These are phyloP conservation scores for Neodidymelliopsis sp. DNA, from an alignment of 2,329 filamentous ascomycete species.

Conservation along the genomic window DNA sequence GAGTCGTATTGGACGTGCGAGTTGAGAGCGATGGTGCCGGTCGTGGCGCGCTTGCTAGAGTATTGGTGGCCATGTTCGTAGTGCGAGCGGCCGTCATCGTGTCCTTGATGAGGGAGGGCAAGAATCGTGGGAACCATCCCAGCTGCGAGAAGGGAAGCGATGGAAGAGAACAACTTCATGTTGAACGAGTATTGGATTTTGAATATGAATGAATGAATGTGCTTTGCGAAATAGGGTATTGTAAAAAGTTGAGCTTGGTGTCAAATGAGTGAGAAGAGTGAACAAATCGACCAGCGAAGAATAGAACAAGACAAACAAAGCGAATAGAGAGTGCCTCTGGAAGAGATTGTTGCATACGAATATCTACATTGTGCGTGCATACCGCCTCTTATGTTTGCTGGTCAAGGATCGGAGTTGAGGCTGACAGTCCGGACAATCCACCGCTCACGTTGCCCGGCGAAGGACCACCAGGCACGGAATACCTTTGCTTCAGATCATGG, in stretches of 20 bases:
- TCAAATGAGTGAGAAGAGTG: constrained; percentile 3
- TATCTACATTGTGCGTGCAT: not conserved
- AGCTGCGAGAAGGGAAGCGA: not conserved
- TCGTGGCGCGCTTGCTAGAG: not conserved
- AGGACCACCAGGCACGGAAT: not conserved
- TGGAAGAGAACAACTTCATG: constrained; percentile 4
- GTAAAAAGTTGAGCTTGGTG: constrained; percentile 2
- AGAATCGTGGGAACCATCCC: constrained; percentile 2
- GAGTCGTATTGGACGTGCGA: constrained; percentile 63
- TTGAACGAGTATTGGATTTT: constrained; percentile 3
- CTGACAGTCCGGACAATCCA: constrained; percentile 4
- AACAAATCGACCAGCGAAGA: constrained; percentile 2
- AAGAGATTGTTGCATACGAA: not conserved
- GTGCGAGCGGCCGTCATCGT: constrained; percentile 1
- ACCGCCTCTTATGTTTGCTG: constrained; percentile 1
- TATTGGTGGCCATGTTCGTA: not conserved
- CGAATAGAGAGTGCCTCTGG: not conserved
- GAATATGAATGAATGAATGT: not conserved
- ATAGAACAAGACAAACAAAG: not conserved
- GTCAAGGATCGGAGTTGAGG: constrained; percentile 3
- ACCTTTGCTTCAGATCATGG: no score
- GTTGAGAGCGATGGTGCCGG: constrained; percentile 5
- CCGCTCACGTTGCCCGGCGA: constrained; percentile 5
- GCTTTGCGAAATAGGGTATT: not conserved
- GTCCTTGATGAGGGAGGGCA: constrained; percentile 1